Evolutionary conservation across 768 basidiomycete species (phyloP), one percentile per base, ranked within the genome.

Genomic region (Aureoboletus auriporus): DNA sequence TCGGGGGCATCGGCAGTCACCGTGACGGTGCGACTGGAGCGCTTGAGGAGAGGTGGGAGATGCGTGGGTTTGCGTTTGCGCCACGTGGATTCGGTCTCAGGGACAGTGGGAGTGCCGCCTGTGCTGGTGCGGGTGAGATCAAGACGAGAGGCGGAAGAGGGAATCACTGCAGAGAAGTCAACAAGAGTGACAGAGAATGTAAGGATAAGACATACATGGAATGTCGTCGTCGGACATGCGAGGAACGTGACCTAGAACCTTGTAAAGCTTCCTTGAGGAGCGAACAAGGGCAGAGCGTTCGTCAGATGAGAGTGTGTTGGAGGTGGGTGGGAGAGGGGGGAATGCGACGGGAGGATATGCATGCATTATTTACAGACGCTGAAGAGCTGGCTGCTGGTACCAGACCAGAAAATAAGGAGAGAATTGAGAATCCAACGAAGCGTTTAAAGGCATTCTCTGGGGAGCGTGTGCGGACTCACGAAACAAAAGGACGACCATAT

Each of bases 221-320:
- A 30, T 8, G 10, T 43, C 28, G 30, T 47, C 56, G 23, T 84
- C 82, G 10, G 79, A 52, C 29, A 83, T 67, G 49, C 75, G 79
- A n/a, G 83, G 83, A 13, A 80, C 76, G 16, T 73, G 69, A 11
- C 83, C 83, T 10, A 85, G 66, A 10, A 85, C 63, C 39, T 78
- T 75, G 17, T 75, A 75, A 17, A 86, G 72, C 66, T 84, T 85
- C 56, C 74, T 77, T 17, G 80, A 75, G 23, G 76, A 75, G 27
- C 80, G 78, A 28, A 81, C 57, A 20, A 85, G 73, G 45, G 78
- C 78, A 8, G 71, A 60, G n/a, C 82, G 76, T 61, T 83, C 77
- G 20, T 71, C 57, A 1, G 71, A 52, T 7, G 77, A 75, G 42
- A 82, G 62, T 14, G 71, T 65, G 62, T 86, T 84, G 13, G 70